These are phyloP conservation scores for Yarrowia sp. DNA, from an alignment of 805 yeast species.

Conservation along the genomic window DNA sequence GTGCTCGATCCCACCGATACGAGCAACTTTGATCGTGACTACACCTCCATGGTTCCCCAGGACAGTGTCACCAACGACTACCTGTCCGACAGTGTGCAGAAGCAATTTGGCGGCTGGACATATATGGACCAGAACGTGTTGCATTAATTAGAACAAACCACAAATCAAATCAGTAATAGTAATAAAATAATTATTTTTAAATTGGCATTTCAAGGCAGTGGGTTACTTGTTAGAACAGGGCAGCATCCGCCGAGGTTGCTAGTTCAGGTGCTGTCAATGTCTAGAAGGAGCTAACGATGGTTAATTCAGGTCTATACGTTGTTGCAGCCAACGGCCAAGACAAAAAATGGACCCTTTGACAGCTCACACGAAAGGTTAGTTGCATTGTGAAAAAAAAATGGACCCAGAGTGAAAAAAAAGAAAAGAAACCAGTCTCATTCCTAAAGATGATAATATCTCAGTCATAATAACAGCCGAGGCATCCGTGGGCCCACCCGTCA, in stretches of 20 bases:
- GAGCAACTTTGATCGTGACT: slow-evolving; percentile 82
- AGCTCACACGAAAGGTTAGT: neutral
- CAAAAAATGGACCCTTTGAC: neutral
- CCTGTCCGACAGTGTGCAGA: slow-evolving; percentile 88
- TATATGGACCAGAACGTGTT: slow-evolving; percentile 44
- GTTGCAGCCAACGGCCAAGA: neutral
- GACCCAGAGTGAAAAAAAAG: neutral
- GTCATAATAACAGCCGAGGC: no score
- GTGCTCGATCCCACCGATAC: slow-evolving; percentile 84
- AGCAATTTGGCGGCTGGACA: slow-evolving; percentile 99
- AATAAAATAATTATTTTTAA: neutral
- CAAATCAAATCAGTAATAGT: neutral
- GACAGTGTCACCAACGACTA: slow-evolving; percentile 96
- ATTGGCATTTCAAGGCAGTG: no score
- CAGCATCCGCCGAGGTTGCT: neutral
- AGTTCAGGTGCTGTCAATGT: neutral
- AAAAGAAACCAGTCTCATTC: no score
- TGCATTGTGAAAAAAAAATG: neutral
- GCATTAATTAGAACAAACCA: neutral
- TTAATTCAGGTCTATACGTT: neutral
- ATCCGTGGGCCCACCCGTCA: no score
- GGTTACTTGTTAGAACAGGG: neutral
- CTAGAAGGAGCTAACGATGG: neutral
- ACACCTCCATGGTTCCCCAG: slow-evolving; percentile 88
- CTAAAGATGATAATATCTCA: no score